phyloP scores from a whole-genome alignment of 1,284 basidiomycete species.

The Athelia psychrophila region DNA sequence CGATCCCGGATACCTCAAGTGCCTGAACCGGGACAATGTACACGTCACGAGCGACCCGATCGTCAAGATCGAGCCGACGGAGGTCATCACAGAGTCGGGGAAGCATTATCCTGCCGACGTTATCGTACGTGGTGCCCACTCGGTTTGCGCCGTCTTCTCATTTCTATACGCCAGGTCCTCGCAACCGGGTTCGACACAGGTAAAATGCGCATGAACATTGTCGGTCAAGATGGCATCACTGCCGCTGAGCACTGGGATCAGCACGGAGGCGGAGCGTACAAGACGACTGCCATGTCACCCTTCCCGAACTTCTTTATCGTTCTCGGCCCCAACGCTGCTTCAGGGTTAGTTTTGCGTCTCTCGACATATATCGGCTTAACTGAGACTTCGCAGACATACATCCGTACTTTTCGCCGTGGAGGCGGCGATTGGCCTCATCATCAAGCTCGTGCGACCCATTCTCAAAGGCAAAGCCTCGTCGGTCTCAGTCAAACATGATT shows the following conservation, averaged over 20 bases:
- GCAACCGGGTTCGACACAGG: neutral
- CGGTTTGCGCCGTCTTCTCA: too few species aligned
- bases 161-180: neutral
- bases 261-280: neutral
- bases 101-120: neutral
- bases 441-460: neutral
- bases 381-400: neutral
- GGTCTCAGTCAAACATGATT: neutral
- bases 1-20: neutral
- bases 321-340: too few species aligned
- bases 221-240: neutral
- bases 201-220: neutral
- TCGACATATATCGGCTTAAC: neutral
- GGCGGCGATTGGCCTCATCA: neutral
- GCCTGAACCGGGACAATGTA: neutral
- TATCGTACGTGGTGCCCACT: neutral
- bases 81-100: neutral
- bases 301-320: neutral
- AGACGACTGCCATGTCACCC: neutral
- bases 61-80: neutral
- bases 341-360: too few species aligned
- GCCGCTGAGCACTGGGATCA: neutral
- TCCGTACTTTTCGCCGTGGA: neutral
- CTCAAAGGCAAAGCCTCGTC: neutral
- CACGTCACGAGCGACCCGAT: neutral